phyloP scores from a whole-genome alignment of 2,329 filamentous ascomycete species.

The Elsinoe australis region DNA sequence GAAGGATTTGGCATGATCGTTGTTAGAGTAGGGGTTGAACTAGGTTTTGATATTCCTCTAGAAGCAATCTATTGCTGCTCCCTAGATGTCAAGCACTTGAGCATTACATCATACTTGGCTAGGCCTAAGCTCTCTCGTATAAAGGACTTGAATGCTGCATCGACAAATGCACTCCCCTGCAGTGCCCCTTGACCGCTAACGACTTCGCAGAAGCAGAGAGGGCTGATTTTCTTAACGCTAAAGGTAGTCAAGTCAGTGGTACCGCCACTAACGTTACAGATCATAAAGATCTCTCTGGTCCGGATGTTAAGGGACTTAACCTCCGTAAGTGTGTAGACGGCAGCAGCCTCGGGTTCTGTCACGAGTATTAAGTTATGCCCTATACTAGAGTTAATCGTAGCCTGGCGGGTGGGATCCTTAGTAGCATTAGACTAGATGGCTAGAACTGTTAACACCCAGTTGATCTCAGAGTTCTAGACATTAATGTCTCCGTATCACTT shows the following conservation, averaged over 20 bases:
- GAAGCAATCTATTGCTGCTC: conserved; percentile 64
- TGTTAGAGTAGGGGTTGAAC: conserved; percentile 60
- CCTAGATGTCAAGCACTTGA: no score
- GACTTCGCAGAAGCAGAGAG: conserved; percentile 63
- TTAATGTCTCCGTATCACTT: no score
- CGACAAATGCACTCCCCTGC: no score
- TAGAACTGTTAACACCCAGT: background rate
- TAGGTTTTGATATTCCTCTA: conserved; percentile 81
- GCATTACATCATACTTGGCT: no score
- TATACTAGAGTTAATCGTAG: conserved; percentile 72
- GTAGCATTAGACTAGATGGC: conserved; percentile 65
- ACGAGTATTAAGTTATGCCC: conserved; percentile 69
- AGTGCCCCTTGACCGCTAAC: no score
- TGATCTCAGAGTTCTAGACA: background rate
- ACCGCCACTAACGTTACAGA: conserved; percentile 51
- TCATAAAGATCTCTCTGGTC: conserved; percentile 54
- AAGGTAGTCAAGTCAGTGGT: conserved; percentile 73
- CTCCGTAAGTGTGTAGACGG: conserved; percentile 64
- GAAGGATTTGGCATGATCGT: conserved; percentile 57
- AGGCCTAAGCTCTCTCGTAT: no score
- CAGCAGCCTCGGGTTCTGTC: conserved; percentile 52
- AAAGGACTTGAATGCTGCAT: no score
- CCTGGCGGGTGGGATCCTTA: conserved; percentile 71
- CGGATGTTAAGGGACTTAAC: conserved; percentile 64
- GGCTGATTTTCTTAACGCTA: conserved; percentile 46